Percentiles rank a stretch among this genome's conserved stretches.
Evolutionary conservation across 2,329 filamentous ascomycete genomes (phyloP).

Genomic region (Trichoderma sp.): DNA sequence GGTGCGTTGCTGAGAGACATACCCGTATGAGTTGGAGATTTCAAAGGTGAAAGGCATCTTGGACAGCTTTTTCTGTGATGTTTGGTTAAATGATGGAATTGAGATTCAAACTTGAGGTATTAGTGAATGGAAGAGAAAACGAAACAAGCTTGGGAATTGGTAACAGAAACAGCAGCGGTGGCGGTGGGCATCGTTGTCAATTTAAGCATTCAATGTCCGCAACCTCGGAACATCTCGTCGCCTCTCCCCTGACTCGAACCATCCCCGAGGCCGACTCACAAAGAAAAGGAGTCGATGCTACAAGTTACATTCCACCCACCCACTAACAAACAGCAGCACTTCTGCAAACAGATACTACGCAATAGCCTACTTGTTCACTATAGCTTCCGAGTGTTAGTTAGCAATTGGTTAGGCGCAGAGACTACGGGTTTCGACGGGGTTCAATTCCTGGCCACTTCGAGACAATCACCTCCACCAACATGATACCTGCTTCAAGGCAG

Average conservation of each 20-base stretch:
- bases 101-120: background rate
- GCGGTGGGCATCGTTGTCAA: slow-evolving; percentile 15
- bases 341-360: too few species aligned
- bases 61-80: slow-evolving; percentile 8
- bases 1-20: slow-evolving; percentile 35
- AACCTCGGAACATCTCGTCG: background rate
- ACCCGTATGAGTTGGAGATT: slow-evolving; percentile 57
- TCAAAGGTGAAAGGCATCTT: slow-evolving; percentile 51
- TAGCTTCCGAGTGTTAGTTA: background rate
- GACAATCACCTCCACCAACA: background rate
- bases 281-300: background rate
- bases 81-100: background rate
- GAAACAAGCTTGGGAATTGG: background rate
- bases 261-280: background rate
- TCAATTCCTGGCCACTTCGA: background rate
- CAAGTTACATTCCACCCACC: background rate
- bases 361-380: background rate
- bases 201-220: slow-evolving; percentile 23
- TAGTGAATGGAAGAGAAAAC: background rate
- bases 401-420: too few species aligned
- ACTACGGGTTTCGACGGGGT: background rate
- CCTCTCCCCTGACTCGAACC: slow-evolving; percentile 7
- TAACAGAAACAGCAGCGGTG: background rate
- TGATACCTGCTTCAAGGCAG: background rate
- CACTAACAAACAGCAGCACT: background rate